Evolutionary conservation across 1,139 yeast species (phyloP).

Genomic region (Tardiomyces depauwii): DNA sequence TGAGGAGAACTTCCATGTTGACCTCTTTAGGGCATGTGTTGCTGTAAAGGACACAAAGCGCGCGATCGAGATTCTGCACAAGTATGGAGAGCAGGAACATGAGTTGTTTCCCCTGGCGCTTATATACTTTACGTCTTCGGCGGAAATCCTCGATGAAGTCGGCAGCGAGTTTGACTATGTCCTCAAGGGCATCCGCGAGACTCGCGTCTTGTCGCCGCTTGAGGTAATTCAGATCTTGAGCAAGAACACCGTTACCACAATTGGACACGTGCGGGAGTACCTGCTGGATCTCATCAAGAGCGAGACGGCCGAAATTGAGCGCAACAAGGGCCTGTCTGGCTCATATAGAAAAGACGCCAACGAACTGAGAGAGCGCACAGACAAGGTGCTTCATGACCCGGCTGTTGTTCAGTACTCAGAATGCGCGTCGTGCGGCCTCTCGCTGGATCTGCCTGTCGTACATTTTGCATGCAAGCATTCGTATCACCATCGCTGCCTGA

Average conservation of each 20-base stretch:
- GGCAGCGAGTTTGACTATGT: constrained; percentile 43
- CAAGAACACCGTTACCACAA: constrained; percentile 50
- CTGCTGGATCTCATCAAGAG: constrained; percentile 50
- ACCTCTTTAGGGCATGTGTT: constrained; percentile 53
- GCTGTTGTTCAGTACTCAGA: constrained; percentile 54
- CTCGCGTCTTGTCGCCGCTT: constrained; percentile 55
- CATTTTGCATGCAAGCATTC: constrained; percentile 86
- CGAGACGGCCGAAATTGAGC: constrained; percentile 55
- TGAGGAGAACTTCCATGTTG: constrained; percentile 45
- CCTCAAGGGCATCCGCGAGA: constrained; percentile 41
- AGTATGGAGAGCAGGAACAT: constrained; percentile 52
- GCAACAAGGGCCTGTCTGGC: constrained; percentile 53
- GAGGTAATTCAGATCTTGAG: constrained; percentile 67
- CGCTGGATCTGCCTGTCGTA: constrained; percentile 66
- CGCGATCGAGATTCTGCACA: constrained; percentile 45
- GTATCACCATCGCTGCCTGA: constrained; percentile 73
- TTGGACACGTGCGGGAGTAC: constrained; percentile 64
- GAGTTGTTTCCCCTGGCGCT: constrained; percentile 59
- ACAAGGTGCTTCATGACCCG: constrained; percentile 43
- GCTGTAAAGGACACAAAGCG: constrained; percentile 46
- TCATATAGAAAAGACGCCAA: constrained; percentile 62
- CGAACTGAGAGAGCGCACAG: constrained; percentile 41
- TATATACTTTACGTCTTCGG: constrained; percentile 50
- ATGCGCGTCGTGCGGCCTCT: constrained; percentile 61
- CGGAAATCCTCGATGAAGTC: constrained; percentile 40